Percentiles rank a stretch among this genome's conserved stretches.
Conservation (phyloP, 2,329 filamentous ascomycete species). For the Mariannaea sp. region DNA sequence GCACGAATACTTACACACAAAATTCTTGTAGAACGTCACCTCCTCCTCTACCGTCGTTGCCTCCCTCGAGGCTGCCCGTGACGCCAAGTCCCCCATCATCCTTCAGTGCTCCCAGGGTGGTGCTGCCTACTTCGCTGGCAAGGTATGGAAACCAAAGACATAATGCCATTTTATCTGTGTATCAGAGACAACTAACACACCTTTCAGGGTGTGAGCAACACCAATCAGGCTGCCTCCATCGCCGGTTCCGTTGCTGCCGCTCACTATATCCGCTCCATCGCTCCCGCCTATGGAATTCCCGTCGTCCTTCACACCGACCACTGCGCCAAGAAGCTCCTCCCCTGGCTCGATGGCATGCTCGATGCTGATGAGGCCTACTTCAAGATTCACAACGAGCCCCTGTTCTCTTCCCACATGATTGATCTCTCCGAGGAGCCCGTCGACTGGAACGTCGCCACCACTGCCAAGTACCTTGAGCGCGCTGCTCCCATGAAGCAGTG, state of each 20-base stretch:
- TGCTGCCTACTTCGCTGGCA: conserved; percentile 90
- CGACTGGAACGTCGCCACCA: conserved; percentile 89
- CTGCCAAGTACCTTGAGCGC: conserved; percentile 90
- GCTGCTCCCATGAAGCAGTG: conserved; percentile 97
- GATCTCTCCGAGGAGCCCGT: conserved; percentile 92
- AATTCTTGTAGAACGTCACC: conserved; percentile 72
- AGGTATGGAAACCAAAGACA: conserved; percentile 54
- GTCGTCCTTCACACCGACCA: conserved; percentile 97
- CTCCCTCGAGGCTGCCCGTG: conserved; percentile 90
- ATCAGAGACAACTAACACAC: conserved; percentile 20
- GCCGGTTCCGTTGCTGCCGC: conserved; percentile 86
- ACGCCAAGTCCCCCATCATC: conserved; percentile 89
- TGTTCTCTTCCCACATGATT: conserved; percentile 98
- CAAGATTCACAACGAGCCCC: conserved; percentile 88
- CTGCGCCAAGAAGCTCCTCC: conserved; percentile 98
- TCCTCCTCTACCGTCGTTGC: conserved; percentile 81
- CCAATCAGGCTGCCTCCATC: conserved; percentile 84
- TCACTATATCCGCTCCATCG: conserved; percentile 89
- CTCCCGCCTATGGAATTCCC: conserved; percentile 85
- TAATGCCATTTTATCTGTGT: not conserved
- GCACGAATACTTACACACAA: conserved; percentile 4
- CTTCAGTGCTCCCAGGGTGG: conserved; percentile 94
- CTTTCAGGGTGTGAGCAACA: conserved; percentile 72
- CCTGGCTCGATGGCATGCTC: conserved; percentile 95
- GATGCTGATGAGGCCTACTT: conserved; percentile 94